Base-by-base conservation (phyloP, 495 filamentous ascomycete genomes). In the Sordaria brevicollis region DNA sequence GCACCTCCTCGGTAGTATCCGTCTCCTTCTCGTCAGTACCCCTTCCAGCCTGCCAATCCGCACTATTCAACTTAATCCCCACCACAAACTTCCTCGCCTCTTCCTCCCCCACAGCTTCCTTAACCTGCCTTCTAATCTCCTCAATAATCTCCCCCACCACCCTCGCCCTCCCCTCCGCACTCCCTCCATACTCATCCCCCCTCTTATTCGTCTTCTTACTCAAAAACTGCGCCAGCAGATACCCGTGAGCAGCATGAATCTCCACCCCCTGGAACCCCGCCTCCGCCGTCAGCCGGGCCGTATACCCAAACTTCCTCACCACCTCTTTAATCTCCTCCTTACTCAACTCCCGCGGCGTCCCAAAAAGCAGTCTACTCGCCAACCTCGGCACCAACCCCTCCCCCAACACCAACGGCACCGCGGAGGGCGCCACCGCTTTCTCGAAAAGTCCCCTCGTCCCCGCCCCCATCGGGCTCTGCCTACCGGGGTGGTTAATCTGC, bases 241-340 rank as follows among this genome's bases (percentile, higher is more conserved):
- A 93, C 3, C 91, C 91, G 73, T 93, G 92, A 5, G 89, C 89
- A 38, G 81, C 88, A 72, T 92, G 90, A 67, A 92, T 81, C 79
- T 93, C 89, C 2, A 93, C 89, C 15, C 89, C 91, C 71, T 91
- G 89, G 67, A 92, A 93, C n/a, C 91, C 91, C 0, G 90, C 91
- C 5, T 81, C 81, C 10, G 91, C 81, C 1, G 86, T 84, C 62
- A 88, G 87, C 66, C 82, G 76, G 1, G 90, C 87, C 4, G 89
- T 88, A 19, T 82, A 76, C 3, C 80, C 88, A 66, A 88, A 91
- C 68, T 85, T 82, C 0, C 74, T 69, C 17, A 91, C 82, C 13
- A 80, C 84, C 0, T 78, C 73, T 49, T 79, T 69, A 65, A 93
- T 90, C 43, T 92, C 88, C 2, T 78, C 77, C 31, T 79, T 75